Evolutionary conservation across 2,329 filamentous ascomycete species (phyloP).

Genomic region (Onygenales sp.): DNA sequence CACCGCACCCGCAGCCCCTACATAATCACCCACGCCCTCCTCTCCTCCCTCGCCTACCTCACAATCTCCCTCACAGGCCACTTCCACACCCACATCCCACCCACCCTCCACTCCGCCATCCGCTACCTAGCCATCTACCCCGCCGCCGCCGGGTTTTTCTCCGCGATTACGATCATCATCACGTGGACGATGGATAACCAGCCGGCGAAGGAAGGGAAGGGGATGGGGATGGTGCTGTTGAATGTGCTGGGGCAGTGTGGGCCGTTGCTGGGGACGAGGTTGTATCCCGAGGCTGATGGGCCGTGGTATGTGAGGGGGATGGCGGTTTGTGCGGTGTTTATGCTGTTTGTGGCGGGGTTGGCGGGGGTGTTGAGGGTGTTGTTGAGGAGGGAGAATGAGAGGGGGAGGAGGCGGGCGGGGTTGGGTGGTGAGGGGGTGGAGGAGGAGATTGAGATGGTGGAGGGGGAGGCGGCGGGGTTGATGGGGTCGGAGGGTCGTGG

Average conservation of each 20-base stretch:
- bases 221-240: conserved; percentile 68
- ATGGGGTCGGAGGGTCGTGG: conserved; percentile 7
- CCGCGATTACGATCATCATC: conserved; percentile 72
- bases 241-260: conserved; percentile 76
- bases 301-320: conserved; percentile 57
- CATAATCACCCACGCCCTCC: conserved; percentile 58
- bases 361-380: conserved; percentile 47
- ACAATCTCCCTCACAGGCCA: conserved; percentile 46
- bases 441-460: conserved; percentile 11
- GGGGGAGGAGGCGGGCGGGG: conserved; percentile 31
- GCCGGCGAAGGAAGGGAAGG: conserved; percentile 56
- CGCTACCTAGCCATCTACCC: conserved; percentile 71
- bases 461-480: conserved; percentile 7
- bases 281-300: conserved; percentile 51
- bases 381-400: conserved; percentile 43
- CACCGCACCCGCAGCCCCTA: conserved; percentile 53
- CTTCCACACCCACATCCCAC: conserved; percentile 29
- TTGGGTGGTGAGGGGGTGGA: conserved; percentile 21
- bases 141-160: conserved; percentile 72
- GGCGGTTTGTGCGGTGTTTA: conserved; percentile 52
- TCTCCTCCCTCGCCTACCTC: conserved; percentile 58
- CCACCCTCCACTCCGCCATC: conserved; percentile 27
- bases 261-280: conserved; percentile 57
- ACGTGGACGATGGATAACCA: conserved; percentile 89
- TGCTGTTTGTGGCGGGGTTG: conserved; percentile 51